Evolutionary conservation across 768 basidiomycete species (phyloP).

Genomic region (Naganishia friedmannii): DNA sequence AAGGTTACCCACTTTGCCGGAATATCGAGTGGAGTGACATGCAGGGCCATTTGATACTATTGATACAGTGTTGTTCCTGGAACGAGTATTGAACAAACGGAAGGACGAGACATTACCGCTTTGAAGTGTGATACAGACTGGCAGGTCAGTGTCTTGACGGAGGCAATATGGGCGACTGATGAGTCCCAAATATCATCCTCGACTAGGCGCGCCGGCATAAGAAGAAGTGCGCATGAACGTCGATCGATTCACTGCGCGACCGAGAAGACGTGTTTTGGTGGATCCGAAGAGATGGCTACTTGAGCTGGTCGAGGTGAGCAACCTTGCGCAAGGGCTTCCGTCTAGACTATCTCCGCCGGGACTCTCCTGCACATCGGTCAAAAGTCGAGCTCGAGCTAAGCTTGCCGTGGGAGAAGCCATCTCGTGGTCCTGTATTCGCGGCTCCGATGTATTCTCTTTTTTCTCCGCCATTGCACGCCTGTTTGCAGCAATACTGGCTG

Average conservation of each 20-base stretch:
- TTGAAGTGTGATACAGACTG: neutral
- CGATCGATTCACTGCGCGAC: conserved; percentile 12
- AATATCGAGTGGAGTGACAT: neutral
- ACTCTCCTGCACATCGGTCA: conserved; percentile 54
- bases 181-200: neutral
- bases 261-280: conserved; percentile 15
- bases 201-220: conserved; percentile 20
- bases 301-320: conserved; percentile 27
- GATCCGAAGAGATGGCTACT: conserved; percentile 6
- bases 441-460: conserved; percentile 60
- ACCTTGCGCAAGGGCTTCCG: conserved; percentile 78
- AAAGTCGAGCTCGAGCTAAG: conserved; percentile 57
- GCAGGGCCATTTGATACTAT: neutral
- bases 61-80: conserved; percentile 19
- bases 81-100: conserved; percentile 3
- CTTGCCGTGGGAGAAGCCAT: conserved; percentile 64
- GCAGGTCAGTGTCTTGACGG: neutral
- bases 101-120: neutral
- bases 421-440: conserved; percentile 48
- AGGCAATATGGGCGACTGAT: neutral
- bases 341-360: conserved; percentile 72
- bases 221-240: conserved; percentile 20
- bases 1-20: neutral
- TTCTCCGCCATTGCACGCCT: conserved; percentile 63
- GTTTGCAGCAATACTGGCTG: conserved; percentile 45